These are phyloP conservation scores for Coix lacrymajobi DNA, from an alignment of 176 grass and related monocot genomes.

Conservation along the genomic window DNA sequence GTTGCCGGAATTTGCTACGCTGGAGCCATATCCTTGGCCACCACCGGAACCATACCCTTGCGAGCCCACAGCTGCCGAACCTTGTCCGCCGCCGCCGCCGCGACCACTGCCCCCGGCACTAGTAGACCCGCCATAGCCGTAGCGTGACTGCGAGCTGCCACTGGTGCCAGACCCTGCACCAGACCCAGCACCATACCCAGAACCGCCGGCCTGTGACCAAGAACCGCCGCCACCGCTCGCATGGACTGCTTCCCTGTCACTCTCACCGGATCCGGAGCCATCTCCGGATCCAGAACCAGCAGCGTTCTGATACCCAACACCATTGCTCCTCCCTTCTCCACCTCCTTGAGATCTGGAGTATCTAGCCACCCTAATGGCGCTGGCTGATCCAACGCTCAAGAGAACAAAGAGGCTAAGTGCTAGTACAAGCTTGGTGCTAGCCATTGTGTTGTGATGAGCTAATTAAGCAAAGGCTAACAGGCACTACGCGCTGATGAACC, in stretches of 20 bases:
- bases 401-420: neutral
- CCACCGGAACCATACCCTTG: neutral
- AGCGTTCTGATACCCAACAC: neutral
- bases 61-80: neutral
- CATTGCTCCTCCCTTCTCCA: neutral
- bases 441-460: neutral
- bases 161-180: neutral
- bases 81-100: neutral
- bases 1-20: neutral
- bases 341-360: neutral
- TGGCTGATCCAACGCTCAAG: neutral
- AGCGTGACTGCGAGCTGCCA: neutral
- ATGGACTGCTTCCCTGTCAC: neutral
- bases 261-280: neutral
- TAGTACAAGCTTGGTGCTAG: neutral
- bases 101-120: neutral
- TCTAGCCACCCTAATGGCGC: slow-evolving; percentile 4
- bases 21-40: neutral
- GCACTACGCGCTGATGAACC: neutral
- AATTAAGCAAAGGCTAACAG: no score
- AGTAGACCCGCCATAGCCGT: neutral
- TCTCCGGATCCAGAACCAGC: neutral
- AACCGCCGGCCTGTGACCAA: neutral
- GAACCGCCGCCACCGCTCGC: neutral
- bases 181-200: neutral